Evolutionary conservation across 2,329 filamentous ascomycete species (phyloP).

Genomic region (Trichoderma polysporum): DNA sequence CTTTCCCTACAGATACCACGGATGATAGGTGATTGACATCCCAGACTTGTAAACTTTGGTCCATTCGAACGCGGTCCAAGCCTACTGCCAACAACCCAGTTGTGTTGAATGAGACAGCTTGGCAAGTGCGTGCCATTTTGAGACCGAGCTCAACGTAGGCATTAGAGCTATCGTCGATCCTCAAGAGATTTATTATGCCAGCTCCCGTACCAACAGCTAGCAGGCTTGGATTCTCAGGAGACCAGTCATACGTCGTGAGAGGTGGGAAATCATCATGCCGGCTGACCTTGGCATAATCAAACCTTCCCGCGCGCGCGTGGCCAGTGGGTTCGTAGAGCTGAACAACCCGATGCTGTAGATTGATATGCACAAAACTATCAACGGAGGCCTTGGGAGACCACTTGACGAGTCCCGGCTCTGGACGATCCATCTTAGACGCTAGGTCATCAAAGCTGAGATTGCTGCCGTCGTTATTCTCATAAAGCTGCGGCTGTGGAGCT

Average conservation of each 20-base stretch:
- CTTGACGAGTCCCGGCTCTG: conserved; percentile 62
- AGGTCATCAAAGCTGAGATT: not conserved
- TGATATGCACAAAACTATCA: conserved; percentile 65
- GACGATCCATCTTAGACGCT: conserved; percentile 51
- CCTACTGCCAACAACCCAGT: conserved; percentile 72
- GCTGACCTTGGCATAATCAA: conserved; percentile 57
- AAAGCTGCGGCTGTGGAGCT: not conserved
- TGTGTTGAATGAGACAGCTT: conserved; percentile 77
- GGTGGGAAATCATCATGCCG: conserved; percentile 64
- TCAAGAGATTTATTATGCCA: conserved; percentile 72
- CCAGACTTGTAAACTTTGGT: conserved; percentile 80
- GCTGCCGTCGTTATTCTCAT: not conserved
- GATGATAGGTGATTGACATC: conserved; percentile 65
- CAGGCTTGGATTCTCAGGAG: conserved; percentile 60
- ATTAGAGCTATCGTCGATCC: conserved; percentile 69
- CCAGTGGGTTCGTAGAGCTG: conserved; percentile 64
- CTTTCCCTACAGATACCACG: conserved; percentile 47
- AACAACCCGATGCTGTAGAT: conserved; percentile 61
- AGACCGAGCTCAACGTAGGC: conserved; percentile 65
- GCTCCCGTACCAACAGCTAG: conserved; percentile 74
- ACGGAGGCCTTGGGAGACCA: conserved; percentile 62
- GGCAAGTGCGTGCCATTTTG: conserved; percentile 74
- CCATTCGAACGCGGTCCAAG: conserved; percentile 76
- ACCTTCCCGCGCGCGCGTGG: conserved; percentile 54
- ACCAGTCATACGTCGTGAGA: conserved; percentile 67